phyloP scores from a whole-genome alignment of 495 filamentous ascomycete genomes.

The Aspergillus incahuasiensis region DNA sequence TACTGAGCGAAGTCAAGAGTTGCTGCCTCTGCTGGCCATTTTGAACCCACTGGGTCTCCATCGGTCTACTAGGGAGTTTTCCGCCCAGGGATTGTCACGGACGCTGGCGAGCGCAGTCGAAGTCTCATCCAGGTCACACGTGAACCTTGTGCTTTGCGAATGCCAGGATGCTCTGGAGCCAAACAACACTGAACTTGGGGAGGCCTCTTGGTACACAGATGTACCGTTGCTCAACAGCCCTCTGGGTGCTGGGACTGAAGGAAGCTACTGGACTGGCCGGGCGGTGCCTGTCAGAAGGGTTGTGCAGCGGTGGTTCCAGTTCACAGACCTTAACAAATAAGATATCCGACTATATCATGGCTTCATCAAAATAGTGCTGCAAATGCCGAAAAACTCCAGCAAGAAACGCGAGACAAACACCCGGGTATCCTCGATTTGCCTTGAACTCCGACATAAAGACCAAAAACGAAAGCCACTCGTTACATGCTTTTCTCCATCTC shows the following conservation, averaged over 20 bases:
- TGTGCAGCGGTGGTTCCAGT: conserved; percentile 68
- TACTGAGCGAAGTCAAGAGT: conserved; percentile 1
- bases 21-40: conserved; percentile 49
- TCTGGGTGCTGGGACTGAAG: conserved; percentile 42
- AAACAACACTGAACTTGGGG: conserved; percentile 26
- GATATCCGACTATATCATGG: conserved; percentile 4
- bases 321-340: conserved; percentile 26
- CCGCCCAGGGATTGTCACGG: conserved; percentile 72
- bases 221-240: conserved; percentile 63
- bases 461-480: conserved; percentile 21
- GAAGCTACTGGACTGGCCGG: conserved; percentile 61
- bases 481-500: conserved; percentile 94
- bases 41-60: conserved; percentile 66
- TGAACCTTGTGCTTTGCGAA: conserved; percentile 42
- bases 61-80: conserved; percentile 71
- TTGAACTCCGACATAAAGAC: conserved; percentile 35
- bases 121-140: conserved; percentile 38
- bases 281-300: conserved; percentile 62
- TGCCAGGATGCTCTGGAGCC: conserved; percentile 29
- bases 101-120: conserved; percentile 67
- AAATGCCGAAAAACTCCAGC: conserved; percentile 19
- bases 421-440: conserved; percentile 43
- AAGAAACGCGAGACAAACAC: conserved; percentile 11
- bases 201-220: conserved; percentile 46
- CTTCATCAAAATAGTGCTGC: conserved; percentile 9